Conservation (phyloP, 2,329 filamentous ascomycete species). For the Simplicillium aogashimaense region DNA sequence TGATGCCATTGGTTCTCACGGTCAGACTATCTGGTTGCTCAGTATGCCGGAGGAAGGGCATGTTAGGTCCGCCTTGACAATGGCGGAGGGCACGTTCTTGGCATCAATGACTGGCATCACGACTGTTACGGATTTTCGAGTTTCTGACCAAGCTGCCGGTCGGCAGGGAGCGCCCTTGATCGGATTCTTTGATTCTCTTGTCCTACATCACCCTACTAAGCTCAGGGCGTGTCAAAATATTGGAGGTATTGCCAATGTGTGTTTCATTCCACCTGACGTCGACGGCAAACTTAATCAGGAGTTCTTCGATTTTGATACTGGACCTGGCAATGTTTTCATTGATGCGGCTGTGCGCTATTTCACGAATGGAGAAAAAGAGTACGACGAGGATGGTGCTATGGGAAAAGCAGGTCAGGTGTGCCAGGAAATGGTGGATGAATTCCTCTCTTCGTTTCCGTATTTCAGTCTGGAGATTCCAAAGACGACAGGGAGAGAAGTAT, state of each 20-base stretch:
- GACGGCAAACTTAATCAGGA: slow-evolving; percentile 16
- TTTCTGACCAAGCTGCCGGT: slow-evolving; percentile 42
- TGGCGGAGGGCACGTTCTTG: slow-evolving; percentile 47
- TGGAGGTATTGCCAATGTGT: slow-evolving; percentile 50
- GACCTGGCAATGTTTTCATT: slow-evolving; percentile 46
- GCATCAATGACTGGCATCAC: slow-evolving; percentile 46
- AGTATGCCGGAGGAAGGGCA: slow-evolving; percentile 39
- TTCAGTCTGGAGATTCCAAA: slow-evolving; percentile 41
- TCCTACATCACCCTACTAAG: slow-evolving; percentile 46
- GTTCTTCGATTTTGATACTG: slow-evolving; percentile 41
- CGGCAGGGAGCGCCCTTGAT: slow-evolving; percentile 45
- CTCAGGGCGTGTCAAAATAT: slow-evolving; percentile 52
- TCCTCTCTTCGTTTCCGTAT: slow-evolving; percentile 36
- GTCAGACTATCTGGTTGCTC: slow-evolving; percentile 48
- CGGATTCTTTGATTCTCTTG: slow-evolving; percentile 44
- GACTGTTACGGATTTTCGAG: slow-evolving; percentile 46
- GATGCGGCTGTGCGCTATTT: slow-evolving; percentile 46
- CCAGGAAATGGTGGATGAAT: slow-evolving; percentile 40
- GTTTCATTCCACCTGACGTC: slow-evolving; percentile 43
- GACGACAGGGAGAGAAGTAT: slow-evolving; percentile 49
- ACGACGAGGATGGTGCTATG: slow-evolving; percentile 41
- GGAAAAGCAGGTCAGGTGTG: slow-evolving; percentile 37
- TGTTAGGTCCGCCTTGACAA: slow-evolving; percentile 37
- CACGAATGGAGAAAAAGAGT: slow-evolving; percentile 36
- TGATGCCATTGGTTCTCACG: slow-evolving; percentile 46